These are phyloP conservation scores for Ormosia emarginata DNA, from an alignment of 306 rosid genomes.

Conservation along the genomic window DNA sequence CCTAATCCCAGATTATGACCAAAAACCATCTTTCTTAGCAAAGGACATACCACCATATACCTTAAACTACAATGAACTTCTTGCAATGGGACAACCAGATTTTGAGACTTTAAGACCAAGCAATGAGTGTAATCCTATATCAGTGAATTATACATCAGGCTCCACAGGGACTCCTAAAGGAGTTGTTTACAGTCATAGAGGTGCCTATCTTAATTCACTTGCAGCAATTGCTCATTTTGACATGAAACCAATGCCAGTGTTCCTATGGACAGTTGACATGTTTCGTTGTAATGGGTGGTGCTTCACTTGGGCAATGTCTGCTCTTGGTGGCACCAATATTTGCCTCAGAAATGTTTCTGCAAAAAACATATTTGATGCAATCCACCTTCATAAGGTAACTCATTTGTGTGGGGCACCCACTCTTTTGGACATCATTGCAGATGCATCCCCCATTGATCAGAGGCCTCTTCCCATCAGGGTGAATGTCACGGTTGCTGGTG, in stretches of 20 bases:
- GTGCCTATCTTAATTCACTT: conserved; percentile 63
- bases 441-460: conserved; percentile 12
- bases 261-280: conserved; percentile 96
- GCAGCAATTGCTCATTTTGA: conserved; percentile 43
- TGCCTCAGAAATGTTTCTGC: conserved; percentile 50
- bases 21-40: not conserved
- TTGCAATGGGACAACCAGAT: conserved; percentile 22
- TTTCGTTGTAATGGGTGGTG: conserved; percentile 96
- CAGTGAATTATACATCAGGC: conserved; percentile 83
- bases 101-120: conserved; percentile 38
- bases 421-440: conserved; percentile 52
- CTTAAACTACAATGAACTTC: conserved; percentile 39
- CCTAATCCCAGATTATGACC: conserved; percentile 37
- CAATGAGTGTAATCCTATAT: conserved; percentile 61
- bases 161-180: conserved; percentile 83
- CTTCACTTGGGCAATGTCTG: conserved; percentile 69
- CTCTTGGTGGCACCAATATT: conserved; percentile 77
- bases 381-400: conserved; percentile 55
- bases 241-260: conserved; percentile 46
- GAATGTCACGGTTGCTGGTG: conserved; percentile 65
- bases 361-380: conserved; percentile 45
- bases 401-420: conserved; percentile 72
- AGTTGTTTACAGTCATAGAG: conserved; percentile 73
- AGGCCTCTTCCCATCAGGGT: conserved; percentile 42
- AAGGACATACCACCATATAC: conserved; percentile 32